These are phyloP conservation scores for Fraxinus floribunda DNA, from an alignment of 305 asterid species.

Conservation along the genomic window DNA sequence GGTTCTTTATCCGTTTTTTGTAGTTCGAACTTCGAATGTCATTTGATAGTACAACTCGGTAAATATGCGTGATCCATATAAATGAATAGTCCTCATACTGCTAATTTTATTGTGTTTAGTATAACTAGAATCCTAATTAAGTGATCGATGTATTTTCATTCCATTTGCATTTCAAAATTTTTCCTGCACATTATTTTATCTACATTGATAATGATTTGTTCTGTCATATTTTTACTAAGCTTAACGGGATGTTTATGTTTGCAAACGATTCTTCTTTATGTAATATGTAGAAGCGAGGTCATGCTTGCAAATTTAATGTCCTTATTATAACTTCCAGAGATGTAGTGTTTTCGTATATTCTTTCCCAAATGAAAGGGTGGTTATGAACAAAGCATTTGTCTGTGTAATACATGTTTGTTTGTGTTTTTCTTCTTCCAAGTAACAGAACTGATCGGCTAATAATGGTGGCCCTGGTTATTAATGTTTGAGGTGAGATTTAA, in stretches of 20 bases:
- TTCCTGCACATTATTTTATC: background rate
- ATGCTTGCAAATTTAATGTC: background rate
- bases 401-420: background rate
- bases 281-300: background rate
- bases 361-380: background rate
- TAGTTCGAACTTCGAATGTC: background rate
- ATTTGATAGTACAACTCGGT: background rate
- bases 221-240: background rate
- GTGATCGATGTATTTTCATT: background rate
- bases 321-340: background rate
- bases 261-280: background rate
- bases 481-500: background rate
- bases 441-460: background rate
- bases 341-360: background rate
- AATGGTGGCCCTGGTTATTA: conserved; percentile 6
- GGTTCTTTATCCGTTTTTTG: conserved; percentile 10
- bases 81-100: background rate
- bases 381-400: background rate
- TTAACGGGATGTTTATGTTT: background rate
- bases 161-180: background rate
- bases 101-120: background rate
- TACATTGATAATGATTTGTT: background rate
- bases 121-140: background rate
- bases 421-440: background rate
- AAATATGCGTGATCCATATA: background rate